These are phyloP conservation scores for Apophysomyces ossiformis DNA, from an alignment of 371 early-diverging fungal species.

Conservation along the genomic window DNA sequence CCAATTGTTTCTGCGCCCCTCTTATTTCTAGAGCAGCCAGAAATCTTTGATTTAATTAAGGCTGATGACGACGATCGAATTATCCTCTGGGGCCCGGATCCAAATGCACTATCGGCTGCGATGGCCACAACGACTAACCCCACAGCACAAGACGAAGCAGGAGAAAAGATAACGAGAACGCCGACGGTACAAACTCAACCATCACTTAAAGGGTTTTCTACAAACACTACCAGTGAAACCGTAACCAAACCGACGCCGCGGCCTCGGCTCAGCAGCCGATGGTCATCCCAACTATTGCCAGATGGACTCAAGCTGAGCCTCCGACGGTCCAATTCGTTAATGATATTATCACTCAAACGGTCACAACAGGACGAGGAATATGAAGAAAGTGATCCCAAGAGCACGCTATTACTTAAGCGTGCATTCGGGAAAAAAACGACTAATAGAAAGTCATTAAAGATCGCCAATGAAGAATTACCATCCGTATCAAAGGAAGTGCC, in stretches of 20 bases:
- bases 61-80: conserved; percentile 62
- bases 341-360: background rate
- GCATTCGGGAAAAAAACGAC: conserved; percentile 26
- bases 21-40: conserved; percentile 43
- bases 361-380: conserved; percentile 13
- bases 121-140: conserved; percentile 35
- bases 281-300: conserved; percentile 18
- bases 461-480: background rate
- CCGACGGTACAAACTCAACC: conserved; percentile 16
- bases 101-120: conserved; percentile 39
- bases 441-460: conserved; percentile 6
- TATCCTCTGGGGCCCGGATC: conserved; percentile 61
- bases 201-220: conserved; percentile 37
- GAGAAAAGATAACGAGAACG: conserved; percentile 12
- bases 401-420: conserved; percentile 26
- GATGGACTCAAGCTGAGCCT: conserved; percentile 16
- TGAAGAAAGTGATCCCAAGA: background rate
- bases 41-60: conserved; percentile 54
- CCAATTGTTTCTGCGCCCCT: conserved; percentile 32
- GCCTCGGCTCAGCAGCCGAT: conserved; percentile 15
- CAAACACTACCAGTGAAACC: conserved; percentile 36
- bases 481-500: conserved; percentile 24
- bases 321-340: conserved; percentile 9
- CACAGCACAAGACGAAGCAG: conserved; percentile 11
- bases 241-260: conserved; percentile 16